These are phyloP conservation scores for Leccinum olivaceopallidum DNA, from an alignment of 768 basidiomycete species.

Conservation along the genomic window DNA sequence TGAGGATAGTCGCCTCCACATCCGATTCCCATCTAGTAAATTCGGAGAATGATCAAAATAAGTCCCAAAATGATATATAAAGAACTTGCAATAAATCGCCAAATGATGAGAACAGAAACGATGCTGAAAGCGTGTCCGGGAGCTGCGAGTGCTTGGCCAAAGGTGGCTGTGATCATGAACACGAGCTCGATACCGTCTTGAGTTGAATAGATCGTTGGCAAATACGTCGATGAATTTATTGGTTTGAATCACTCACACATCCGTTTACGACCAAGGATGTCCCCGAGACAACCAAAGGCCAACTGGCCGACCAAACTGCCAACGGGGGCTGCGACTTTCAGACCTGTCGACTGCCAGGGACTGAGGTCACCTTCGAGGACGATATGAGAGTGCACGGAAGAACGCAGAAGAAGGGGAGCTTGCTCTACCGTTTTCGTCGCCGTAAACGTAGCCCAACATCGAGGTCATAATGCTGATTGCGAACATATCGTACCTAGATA, in stretches of 20 bases:
- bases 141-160: slow-evolving; percentile 77
- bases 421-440: slow-evolving; percentile 27
- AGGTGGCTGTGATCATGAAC: slow-evolving; percentile 75
- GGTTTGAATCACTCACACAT: slow-evolving; percentile 59
- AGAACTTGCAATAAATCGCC: slow-evolving; percentile 68
- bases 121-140: slow-evolving; percentile 59
- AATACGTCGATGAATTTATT: not conserved
- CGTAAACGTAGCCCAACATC: slow-evolving; percentile 86
- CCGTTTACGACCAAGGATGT: slow-evolving; percentile 69
- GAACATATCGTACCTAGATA: slow-evolving; percentile 70
- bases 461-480: slow-evolving; percentile 82
- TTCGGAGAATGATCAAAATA: not conserved
- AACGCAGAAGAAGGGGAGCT: not conserved
- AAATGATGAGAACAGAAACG: slow-evolving; percentile 72
- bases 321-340: slow-evolving; percentile 75
- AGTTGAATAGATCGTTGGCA: slow-evolving; percentile 4
- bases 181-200: slow-evolving; percentile 56
- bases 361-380: slow-evolving; percentile 33
- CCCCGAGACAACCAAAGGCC: slow-evolving; percentile 76
- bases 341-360: slow-evolving; percentile 67
- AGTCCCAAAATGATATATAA: not conserved
- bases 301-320: slow-evolving; percentile 75
- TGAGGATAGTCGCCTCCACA: slow-evolving; percentile 89
- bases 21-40: slow-evolving; percentile 65
- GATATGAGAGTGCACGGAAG: not conserved